Base-by-base conservation (phyloP, 768 basidiomycete species). In the Grammothele lineata region DNA sequence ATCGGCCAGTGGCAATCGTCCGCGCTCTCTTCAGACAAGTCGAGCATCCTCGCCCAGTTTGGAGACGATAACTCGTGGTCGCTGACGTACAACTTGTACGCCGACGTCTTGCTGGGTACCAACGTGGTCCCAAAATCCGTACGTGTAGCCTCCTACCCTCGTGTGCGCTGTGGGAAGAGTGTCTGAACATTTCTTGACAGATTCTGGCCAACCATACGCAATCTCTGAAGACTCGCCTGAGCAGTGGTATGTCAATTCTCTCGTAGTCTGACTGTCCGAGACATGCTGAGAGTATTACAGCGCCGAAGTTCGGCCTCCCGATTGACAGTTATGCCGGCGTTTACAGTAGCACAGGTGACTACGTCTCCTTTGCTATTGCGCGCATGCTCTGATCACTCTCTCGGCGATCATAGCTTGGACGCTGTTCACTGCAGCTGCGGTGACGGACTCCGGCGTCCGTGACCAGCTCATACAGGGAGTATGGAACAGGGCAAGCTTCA, bases 61-160 rank as follows among this genome's bases (percentile, higher is more conserved):
- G 53, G 49, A 14, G 37, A 50, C 17, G 36, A 50, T 27, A 5
- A 11, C 17, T 50, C 53, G 3, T 55, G 53, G 53, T 34, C 48
- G n/a, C 27, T 55, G 32, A 41, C 49, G 45, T 55, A 55, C 49
- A 55, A 55, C 45, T 17, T 55, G 1, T 55, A 47, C 25, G 53
- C 53, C 15, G 53, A 55, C 25, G 18, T 27, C 17, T 37, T 55
- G n/a, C 45, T 55, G 12, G 49, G 46, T 6, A 44, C 46, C 0
- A 41, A 45, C 18, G 14, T 55, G 23, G 46, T 55, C 2, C 37
- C 37, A 24, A 27, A 45, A 25, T 34, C 37, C 3, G 53, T 55
- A 26, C 21, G 53, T 32, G 5, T 10, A 5, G 17, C 21, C 23
- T 11, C 21, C 8, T 11, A 6, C 14, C 5, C 61, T 5, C 14